Conservation (phyloP, 1,284 basidiomycete genomes). For the Boletus smithii region DNA sequence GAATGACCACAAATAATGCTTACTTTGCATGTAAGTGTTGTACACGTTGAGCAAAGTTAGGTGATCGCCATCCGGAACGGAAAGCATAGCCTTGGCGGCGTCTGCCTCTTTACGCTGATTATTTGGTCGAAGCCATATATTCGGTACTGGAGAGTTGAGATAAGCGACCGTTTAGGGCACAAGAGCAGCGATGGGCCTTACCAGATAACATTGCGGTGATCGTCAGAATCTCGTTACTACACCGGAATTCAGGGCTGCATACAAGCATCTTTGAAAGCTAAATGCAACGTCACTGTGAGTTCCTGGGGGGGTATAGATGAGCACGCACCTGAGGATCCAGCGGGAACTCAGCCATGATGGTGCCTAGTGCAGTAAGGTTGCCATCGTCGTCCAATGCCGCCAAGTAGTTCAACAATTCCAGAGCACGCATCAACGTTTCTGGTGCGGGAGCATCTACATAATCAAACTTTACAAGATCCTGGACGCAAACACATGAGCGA, state of each 20-base stretch:
- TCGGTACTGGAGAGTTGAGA: slow-evolving; percentile 63
- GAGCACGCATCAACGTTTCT: slow-evolving; percentile 96
- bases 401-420: slow-evolving; percentile 93
- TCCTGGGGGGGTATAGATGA: background rate
- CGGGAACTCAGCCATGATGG: slow-evolving; percentile 97
- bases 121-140: slow-evolving; percentile 89
- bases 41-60: slow-evolving; percentile 94
- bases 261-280: slow-evolving; percentile 93
- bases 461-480: slow-evolving; percentile 91
- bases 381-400: slow-evolving; percentile 94
- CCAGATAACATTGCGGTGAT: slow-evolving; percentile 96
- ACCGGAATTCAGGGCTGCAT: slow-evolving; percentile 90
- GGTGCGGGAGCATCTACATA: slow-evolving; percentile 97
- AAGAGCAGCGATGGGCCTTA: slow-evolving; percentile 34
- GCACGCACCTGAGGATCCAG: slow-evolving; percentile 86
- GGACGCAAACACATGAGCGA: background rate
- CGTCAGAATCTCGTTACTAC: slow-evolving; percentile 93
- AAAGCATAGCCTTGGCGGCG: slow-evolving; percentile 84
- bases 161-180: slow-evolving; percentile 5
- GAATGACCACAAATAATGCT: slow-evolving; percentile 23
- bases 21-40: slow-evolving; percentile 87
- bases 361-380: slow-evolving; percentile 82
- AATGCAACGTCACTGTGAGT: background rate
- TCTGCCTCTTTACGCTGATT: slow-evolving; percentile 89
- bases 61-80: slow-evolving; percentile 95